phyloP scores from a whole-genome alignment of 371 early-diverging fungal genomes.

The Batkoa obscura region DNA sequence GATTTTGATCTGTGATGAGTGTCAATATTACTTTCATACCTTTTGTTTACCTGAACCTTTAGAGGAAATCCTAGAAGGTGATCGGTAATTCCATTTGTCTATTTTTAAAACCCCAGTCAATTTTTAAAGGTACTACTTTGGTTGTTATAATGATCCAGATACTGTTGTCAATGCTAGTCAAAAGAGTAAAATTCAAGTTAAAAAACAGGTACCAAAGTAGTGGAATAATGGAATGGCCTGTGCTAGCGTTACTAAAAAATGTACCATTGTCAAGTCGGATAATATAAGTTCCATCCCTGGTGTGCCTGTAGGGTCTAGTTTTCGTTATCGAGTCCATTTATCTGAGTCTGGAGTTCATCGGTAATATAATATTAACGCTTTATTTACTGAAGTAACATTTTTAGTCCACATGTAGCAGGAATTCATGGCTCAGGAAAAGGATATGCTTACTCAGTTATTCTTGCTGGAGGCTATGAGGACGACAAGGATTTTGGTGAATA shows the following conservation, averaged over 20 bases:
- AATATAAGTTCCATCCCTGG: slow-evolving; percentile 39
- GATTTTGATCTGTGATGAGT: slow-evolving; percentile 38
- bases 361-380: slow-evolving; percentile 6
- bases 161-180: slow-evolving; percentile 19
- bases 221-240: slow-evolving; percentile 34
- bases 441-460: slow-evolving; percentile 28
- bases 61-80: slow-evolving; percentile 16
- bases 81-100: slow-evolving; percentile 15
- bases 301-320: slow-evolving; percentile 30
- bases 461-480: slow-evolving; percentile 29
- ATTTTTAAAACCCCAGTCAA: not conserved
- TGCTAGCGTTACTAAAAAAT: slow-evolving; percentile 18
- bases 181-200: slow-evolving; percentile 19
- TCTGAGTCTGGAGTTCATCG: slow-evolving; percentile 34
- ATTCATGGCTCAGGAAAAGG: slow-evolving; percentile 20
- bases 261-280: slow-evolving; percentile 20
- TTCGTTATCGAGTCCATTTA: slow-evolving; percentile 19
- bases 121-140: slow-evolving; percentile 22
- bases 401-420: slow-evolving; percentile 24
- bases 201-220: slow-evolving; percentile 17
- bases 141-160: slow-evolving; percentile 23
- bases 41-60: slow-evolving; percentile 21
- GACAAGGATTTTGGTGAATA: slow-evolving; percentile 32
- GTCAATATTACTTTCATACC: slow-evolving; percentile 28
- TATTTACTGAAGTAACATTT: not conserved